Evolutionary conservation across 805 yeast species (phyloP).

Genomic region (Diddensiella caesifluorescens): DNA sequence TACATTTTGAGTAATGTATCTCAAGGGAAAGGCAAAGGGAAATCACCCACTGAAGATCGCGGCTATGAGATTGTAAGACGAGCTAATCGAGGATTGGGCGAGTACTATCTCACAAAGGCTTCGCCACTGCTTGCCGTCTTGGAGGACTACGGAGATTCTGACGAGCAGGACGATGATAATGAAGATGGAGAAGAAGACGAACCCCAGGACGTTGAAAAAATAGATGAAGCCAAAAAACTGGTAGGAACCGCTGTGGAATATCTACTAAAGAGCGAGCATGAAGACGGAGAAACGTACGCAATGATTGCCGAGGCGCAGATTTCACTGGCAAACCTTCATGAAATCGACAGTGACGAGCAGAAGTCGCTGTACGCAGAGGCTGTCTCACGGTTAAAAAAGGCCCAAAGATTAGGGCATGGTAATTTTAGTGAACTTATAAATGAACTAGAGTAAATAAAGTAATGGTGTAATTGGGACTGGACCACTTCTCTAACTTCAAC

Average conservation of each 20-base stretch:
- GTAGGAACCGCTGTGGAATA: slow-evolving; percentile 52
- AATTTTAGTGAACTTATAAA: slow-evolving; percentile 33
- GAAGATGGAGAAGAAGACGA: slow-evolving; percentile 35
- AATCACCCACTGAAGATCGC: slow-evolving; percentile 12
- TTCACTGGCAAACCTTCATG: slow-evolving; percentile 67
- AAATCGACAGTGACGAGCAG: slow-evolving; percentile 61
- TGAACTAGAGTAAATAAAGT: slow-evolving; percentile 29
- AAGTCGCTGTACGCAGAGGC: slow-evolving; percentile 63
- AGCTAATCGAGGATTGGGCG: slow-evolving; percentile 33
- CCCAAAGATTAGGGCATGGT: slow-evolving; percentile 40
- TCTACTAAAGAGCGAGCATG: slow-evolving; percentile 50
- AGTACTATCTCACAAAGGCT: slow-evolving; percentile 28
- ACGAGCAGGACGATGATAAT: slow-evolving; percentile 21
- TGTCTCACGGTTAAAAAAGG: slow-evolving; percentile 58
- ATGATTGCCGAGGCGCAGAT: slow-evolving; percentile 82
- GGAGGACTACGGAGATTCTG: slow-evolving; percentile 28
- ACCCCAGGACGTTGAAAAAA: slow-evolving; percentile 33
- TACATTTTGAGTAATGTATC: slow-evolving; percentile 12
- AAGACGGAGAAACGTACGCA: slow-evolving; percentile 77
- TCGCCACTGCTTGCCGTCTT: slow-evolving; percentile 27
- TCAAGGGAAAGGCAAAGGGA: slow-evolving; percentile 16
- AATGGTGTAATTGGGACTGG: too few relatives aligned
- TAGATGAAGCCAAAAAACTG: slow-evolving; percentile 42
- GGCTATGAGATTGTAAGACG: slow-evolving; percentile 11
- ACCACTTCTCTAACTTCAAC: too few relatives aligned